Evolutionary conservation across 139 green algal species (phyloP), one percentile per base, ranked within the genome.

Genomic region (Volvox reticuliferus): DNA sequence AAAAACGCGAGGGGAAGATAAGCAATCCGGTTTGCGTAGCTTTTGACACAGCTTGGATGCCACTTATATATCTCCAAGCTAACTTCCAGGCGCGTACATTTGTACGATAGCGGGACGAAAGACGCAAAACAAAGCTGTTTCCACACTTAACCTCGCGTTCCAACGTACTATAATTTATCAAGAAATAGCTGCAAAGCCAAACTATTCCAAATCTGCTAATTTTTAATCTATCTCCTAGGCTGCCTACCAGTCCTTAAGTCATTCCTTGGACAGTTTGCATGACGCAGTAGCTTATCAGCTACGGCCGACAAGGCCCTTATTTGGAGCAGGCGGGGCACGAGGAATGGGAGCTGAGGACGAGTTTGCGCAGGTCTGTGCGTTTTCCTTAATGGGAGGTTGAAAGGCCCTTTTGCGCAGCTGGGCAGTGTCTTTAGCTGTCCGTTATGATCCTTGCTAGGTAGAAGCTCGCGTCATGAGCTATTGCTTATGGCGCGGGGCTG

Each of bases 321-420:
- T 86, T 75, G 79, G 28, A 61, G 50, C 50, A 28, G 26, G 55
- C 37, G 37, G 78, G n/a, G 79, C 12, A 24, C 44, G 79, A 68
- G 44, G 79, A 75, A 86, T 73, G 79, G 55, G 22, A 44, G 22
- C 50, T 61, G 79, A 86, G 44, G 79, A 86, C 79, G 79, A 86
- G 79, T 86, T 86, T 73, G 50, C 26, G 50, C 79, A 86, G 79
- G 79, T 73, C 21, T 69, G 79, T 69, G 76, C 73, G 73, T 79
- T 36, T 79, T 36, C 73, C 24, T 19, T 2, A 73, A 73, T 12
- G 65, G 12, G 24, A 73, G 24, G 24, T 2, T 30, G 65, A 73
- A 28, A 30, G 65, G 65, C 65, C 65, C 12, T 16, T 30, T 73
- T 81, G 75, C 30, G 32, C 32, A 26, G 75, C 75, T 61, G 75